Evolutionary conservation across 2,329 filamentous ascomycete genomes (phyloP), one percentile per base, ranked within the genome.

Genomic region (Aspergillus caelatus): DNA sequence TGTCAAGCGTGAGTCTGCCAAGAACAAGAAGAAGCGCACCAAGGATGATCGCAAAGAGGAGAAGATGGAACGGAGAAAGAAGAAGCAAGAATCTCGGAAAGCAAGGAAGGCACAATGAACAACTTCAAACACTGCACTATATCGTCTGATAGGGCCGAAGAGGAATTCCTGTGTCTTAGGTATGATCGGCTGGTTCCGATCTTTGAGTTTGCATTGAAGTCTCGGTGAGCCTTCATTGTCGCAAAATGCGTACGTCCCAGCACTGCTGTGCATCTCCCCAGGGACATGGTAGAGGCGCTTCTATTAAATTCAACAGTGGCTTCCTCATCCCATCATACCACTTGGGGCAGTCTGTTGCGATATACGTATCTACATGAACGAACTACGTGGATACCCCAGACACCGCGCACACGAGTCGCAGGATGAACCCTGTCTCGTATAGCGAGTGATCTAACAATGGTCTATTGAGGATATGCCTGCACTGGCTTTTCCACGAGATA

Each of bases 81-180:
- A 78, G 63, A 78, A 78, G 67, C 82, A 85, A 71, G 77, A 82
- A 28, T 57, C 71, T 26, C 74, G 73, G 43, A 74, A 74, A 53
- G 74, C 77, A 23, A 74, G 69, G 45, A 71, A 73, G 58, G 66
- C 67, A 26, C 54, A 57, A 23, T 41, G 58, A 48, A 30, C 34
- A 46, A 52, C 39, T 39, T 23, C 21, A 48, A 34, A 46, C 16
- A 52, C 48, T 19, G 39, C 26, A 54, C 45, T 16, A 36, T 12
- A 36, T 19, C n/a, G 12, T 39, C 32, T 21, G 21, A 52, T 5
- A 50, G 23, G 12, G 14, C n/a, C n/a, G n/a, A 39, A 39, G 11
- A 36, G 14, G 32, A 14, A 39, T 16, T n/a, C 1, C 26, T 39
- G 32, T 39, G 21, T 52, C 45, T 8, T 30, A 41, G 39, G 39